Evolutionary conservation across 345 rosid species (phyloP), one percentile per base, ranked within the genome.

Genomic region (Arabidopsis suecica): DNA sequence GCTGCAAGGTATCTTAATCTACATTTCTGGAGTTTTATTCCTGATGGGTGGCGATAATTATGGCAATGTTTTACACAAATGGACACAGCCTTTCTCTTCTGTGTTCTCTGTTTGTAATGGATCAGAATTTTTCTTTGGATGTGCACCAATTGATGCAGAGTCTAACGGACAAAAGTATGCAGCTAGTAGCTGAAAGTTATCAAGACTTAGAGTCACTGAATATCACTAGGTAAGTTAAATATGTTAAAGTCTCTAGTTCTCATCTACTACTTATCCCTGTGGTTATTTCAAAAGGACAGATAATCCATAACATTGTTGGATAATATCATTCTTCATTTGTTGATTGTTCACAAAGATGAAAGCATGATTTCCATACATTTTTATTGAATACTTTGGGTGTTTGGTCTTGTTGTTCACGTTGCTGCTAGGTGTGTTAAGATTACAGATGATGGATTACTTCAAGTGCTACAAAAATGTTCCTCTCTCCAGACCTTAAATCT

Each of bases 381-480:
- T 28, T 34, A 25, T 42, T 44, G 14, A 69, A 8, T 45, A 44
- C 40, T 57, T 63, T 0, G 25, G 44, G 67, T 77, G 48, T 48
- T 63, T 40, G 56, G 62, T 65, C 49, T 42, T 65, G 16, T 23
- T 72, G 53, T 78, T 65, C 25, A 61, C 13, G 48, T 61, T 68
- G 18, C 33, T 3, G 6, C 56, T 83, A 94, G 97, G 84, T 94
- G 98, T 73, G 65, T 91, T 89, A 91, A 86, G 86, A 72, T 91
- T 40, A 91, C 96, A 23, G 95, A 91, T 80, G 80, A 63, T 77
- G 96, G 97, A 74, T 83, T 94, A 91, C 85, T 62, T 65, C 82
- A 82, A 13, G 84, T 89, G 77, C 78, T 88, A 66, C 71, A 77
- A n/a, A 87, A 81, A 74, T 89, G 98, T 82, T 84, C 76, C 11